These are phyloP conservation scores for Penicillium sp. DNA, from an alignment of 2,329 filamentous ascomycete species.

Conservation along the genomic window DNA sequence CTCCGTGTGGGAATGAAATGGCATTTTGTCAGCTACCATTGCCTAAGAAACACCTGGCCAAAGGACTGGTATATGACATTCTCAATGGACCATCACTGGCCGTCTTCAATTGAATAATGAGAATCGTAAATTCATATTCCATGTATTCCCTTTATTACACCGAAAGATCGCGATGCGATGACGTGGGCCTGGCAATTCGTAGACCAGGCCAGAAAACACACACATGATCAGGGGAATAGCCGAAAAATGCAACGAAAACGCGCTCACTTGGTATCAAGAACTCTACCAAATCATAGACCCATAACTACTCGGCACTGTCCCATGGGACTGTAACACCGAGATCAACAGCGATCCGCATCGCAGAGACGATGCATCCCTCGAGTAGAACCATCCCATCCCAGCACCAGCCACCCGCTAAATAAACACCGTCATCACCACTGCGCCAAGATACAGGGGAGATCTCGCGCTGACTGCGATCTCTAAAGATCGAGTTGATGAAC, in stretches of 20 bases:
- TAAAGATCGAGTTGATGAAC: conserved; percentile 48
- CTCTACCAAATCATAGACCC: background rate
- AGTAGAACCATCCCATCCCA: conserved; percentile 62
- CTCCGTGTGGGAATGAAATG: too few species aligned
- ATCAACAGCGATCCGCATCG: conserved; percentile 52
- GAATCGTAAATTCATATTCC: background rate
- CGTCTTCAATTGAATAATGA: too few species aligned
- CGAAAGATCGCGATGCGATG: background rate
- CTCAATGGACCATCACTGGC: too few species aligned
- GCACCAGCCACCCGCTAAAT: conserved; percentile 57
- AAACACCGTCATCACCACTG: conserved; percentile 54
- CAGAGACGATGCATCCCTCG: conserved; percentile 58
- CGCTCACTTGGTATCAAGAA: background rate
- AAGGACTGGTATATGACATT: too few species aligned
- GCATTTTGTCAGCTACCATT: too few species aligned
- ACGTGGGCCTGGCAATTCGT: background rate
- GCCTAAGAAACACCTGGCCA: too few species aligned
- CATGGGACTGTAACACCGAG: conserved; percentile 48
- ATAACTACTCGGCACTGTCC: conserved; percentile 10
- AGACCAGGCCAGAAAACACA: background rate
- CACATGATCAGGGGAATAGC: background rate
- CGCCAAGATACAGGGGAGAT: conserved; percentile 39
- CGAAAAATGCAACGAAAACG: background rate
- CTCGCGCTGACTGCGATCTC: background rate
- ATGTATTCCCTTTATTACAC: background rate